Conservation (phyloP, 1,284 basidiomycete species). For the Inonotus obliquus region DNA sequence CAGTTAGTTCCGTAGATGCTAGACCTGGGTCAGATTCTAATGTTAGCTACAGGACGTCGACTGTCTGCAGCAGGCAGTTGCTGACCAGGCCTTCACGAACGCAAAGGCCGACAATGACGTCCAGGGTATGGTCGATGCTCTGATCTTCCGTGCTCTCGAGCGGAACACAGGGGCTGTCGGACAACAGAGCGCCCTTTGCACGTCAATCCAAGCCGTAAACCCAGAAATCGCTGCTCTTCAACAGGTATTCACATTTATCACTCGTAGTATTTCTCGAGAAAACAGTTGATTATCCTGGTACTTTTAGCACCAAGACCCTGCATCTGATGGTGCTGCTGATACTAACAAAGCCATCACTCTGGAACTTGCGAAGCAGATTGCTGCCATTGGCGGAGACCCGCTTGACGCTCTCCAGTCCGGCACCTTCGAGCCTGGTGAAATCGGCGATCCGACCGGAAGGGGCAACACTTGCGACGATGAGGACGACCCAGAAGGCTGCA, state of each 20-base stretch:
- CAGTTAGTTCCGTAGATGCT: constrained; percentile 30
- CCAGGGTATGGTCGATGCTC: constrained; percentile 51
- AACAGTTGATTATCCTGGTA: neutral
- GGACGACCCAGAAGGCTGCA: constrained; percentile 55
- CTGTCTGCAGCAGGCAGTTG: constrained; percentile 62
- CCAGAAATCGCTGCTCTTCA: constrained; percentile 63
- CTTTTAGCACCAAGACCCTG: constrained; percentile 45
- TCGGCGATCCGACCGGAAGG: constrained; percentile 46
- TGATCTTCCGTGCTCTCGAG: constrained; percentile 64
- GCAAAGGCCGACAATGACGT: constrained; percentile 59
- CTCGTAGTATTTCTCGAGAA: neutral
- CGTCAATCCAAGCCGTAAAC: constrained; percentile 51
- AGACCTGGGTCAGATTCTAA: neutral
- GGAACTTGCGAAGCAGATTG: constrained; percentile 58
- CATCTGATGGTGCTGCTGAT: constrained; percentile 50
- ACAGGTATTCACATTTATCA: constrained; percentile 46
- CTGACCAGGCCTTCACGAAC: constrained; percentile 68
- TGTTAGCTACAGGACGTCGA: constrained; percentile 43
- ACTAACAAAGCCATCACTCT: constrained; percentile 60
- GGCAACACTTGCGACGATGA: constrained; percentile 50
- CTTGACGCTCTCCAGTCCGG: constrained; percentile 55
- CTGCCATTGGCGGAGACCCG: constrained; percentile 58
- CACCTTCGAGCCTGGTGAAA: constrained; percentile 57
- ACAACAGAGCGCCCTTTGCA: constrained; percentile 44
- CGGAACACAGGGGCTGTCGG: constrained; percentile 61